Conservation (phyloP, 345 rosid genomes). For the Lumnitzera racemosa region DNA sequence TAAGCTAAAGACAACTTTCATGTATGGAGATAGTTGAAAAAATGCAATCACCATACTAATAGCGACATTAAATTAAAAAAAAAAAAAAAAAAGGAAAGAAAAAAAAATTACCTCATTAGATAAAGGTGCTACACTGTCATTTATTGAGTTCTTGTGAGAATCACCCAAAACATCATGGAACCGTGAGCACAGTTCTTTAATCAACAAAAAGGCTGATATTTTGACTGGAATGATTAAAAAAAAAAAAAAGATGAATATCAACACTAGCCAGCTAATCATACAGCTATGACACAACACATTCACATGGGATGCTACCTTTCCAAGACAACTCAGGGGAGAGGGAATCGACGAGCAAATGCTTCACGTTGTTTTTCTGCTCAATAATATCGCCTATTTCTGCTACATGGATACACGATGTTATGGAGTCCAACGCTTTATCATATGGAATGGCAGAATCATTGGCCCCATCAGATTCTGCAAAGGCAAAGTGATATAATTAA, state of each 20-base stretch:
- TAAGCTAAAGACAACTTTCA: too few species aligned
- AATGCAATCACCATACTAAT: too few species aligned
- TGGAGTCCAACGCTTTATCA: conserved; percentile 62
- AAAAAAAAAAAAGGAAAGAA: too few species aligned
- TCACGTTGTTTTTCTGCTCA: conserved; percentile 43
- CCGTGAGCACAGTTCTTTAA: conserved; percentile 70
- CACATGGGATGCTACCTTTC: conserved; percentile 51
- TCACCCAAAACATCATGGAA: conserved; percentile 32
- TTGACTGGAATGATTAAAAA: conserved; percentile 44
- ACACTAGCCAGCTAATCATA: not conserved
- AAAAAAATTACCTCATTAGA: conserved; percentile 51
- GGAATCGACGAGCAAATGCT: conserved; percentile 36
- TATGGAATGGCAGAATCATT: conserved; percentile 46
- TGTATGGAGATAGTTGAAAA: too few species aligned
- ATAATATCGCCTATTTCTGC: conserved; percentile 54
- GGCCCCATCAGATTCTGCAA: conserved; percentile 48
- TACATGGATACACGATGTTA: conserved; percentile 56
- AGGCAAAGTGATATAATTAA: conserved; percentile 4
- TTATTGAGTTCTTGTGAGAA: conserved; percentile 23
- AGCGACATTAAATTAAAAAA: too few species aligned
- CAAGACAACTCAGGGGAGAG: conserved; percentile 69
- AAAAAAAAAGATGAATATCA: not conserved
- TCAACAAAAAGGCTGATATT: conserved; percentile 54
- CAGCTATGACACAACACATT: not conserved
- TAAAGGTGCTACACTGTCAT: conserved; percentile 29